A percentile compares a stretch with the other conserved stretches of the same genome.
Conservation (phyloP, 2,329 filamentous ascomycete genomes). For the Sarocladium brachiariae region DNA sequence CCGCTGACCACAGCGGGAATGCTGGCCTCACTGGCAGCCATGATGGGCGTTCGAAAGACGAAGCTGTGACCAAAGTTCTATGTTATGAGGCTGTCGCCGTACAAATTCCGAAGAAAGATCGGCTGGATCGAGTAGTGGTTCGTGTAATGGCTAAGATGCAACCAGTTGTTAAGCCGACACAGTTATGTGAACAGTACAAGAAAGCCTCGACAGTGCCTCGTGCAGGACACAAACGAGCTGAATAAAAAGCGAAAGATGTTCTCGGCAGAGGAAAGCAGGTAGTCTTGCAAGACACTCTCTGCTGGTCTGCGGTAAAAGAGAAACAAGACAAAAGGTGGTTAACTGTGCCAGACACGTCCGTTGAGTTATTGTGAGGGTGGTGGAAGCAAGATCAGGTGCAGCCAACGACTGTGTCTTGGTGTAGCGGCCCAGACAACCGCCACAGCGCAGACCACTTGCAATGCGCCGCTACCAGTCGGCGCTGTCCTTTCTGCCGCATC, state of each 20-base stretch:
- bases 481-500: neutral
- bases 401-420: neutral
- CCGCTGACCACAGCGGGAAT: conserved; percentile 25
- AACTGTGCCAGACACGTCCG: neutral
- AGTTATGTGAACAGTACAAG: neutral
- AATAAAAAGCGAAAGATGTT: neutral
- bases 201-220: neutral
- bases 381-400: neutral
- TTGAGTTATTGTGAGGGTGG: neutral
- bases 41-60: conserved; percentile 16
- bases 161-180: conserved; percentile 12
- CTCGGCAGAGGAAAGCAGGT: neutral
- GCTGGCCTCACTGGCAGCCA: conserved; percentile 33
- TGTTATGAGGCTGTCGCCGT: no score
- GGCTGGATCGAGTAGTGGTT: neutral
- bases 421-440: neutral
- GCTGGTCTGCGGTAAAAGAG: neutral
- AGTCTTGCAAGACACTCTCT: neutral
- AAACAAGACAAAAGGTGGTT: neutral
- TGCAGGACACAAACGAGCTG: neutral
- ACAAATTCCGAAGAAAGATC: no score
- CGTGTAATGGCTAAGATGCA: neutral
- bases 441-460: neutral
- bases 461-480: conserved; percentile 1
- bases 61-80: neutral